Evolutionary conservation across 1,139 yeast species (phyloP).

Genomic region (Kodamaea sp.): DNA sequence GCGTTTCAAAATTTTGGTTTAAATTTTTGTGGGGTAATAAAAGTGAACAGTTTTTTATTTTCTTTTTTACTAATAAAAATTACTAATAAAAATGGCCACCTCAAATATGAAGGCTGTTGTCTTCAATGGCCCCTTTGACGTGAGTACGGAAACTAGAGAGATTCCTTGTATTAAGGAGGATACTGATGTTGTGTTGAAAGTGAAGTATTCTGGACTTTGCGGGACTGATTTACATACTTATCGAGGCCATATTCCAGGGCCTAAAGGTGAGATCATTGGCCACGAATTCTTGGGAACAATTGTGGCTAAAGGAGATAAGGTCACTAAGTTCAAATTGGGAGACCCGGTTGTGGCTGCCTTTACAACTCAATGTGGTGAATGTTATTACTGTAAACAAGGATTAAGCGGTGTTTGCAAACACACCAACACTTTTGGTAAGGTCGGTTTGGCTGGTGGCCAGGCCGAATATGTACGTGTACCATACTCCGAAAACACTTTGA

Average conservation of each 20-base stretch:
- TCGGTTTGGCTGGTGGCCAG: conserved; percentile 55
- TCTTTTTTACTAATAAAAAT: conserved; percentile 9
- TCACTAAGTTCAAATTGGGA: conserved; percentile 35
- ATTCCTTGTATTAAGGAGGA: conserved; percentile 39
- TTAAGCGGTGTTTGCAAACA: conserved; percentile 49
- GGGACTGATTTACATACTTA: conserved; percentile 63
- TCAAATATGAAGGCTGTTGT: conserved; percentile 53
- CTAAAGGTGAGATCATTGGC: conserved; percentile 45
- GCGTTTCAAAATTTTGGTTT: conserved; percentile 7
- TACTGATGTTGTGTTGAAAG: conserved; percentile 51
- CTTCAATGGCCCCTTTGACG: conserved; percentile 47
- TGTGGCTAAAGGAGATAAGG: conserved; percentile 33
- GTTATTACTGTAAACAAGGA: conserved; percentile 54
- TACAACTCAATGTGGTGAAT: conserved; percentile 53
- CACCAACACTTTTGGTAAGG: conserved; percentile 54
- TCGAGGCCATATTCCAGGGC: conserved; percentile 49
- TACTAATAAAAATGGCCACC: conserved; percentile 11
- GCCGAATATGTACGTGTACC: conserved; percentile 61
- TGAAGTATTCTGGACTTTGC: conserved; percentile 53
- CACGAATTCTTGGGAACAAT: conserved; percentile 50
- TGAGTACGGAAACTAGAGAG: conserved; percentile 41
- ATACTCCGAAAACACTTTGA: conserved; percentile 49
- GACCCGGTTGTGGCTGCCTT: conserved; percentile 50
- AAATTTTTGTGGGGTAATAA: conserved; percentile 8
- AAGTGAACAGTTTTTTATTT: conserved; percentile 6